Evolutionary conservation across 495 filamentous ascomycete genomes (phyloP), one percentile per base, ranked within the genome.

Genomic region (Penicillium nucicola): DNA sequence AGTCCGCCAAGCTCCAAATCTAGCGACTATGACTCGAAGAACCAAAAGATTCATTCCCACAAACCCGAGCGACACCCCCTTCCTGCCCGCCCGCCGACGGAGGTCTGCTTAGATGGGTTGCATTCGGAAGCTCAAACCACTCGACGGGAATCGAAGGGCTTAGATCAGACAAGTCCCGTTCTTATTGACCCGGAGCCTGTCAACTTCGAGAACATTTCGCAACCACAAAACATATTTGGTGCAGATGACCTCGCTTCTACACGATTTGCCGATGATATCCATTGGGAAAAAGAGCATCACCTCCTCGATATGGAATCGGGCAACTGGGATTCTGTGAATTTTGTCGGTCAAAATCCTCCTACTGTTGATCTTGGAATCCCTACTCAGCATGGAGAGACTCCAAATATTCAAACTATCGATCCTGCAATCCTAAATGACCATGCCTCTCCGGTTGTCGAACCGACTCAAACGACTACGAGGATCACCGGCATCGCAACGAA

Each of bases 61-160:
- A n/a, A 40, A 13, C 38, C 28, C 38, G 14, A 42, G 14, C 15
- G 40, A 17, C 43, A 52, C 41, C 48, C 48, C 7, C 54, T 57
- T 48, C 54, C 54, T n/a, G 15, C 31, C 12, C 43, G 43, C 14
- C 54, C 48, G 7, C 54, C 43, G 6, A 33, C 44, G 5, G 37
- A 57, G 33, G 48, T 52, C 13, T 57, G 43, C 33, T 48, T 57
- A 11, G 45, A 53, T 49, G 40, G 34, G 12, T 19, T 34, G 12
- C 17, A 52, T 10, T 48, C 40, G 18, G 35, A 38, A 10, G 20
- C 32, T 42, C 48, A 34, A 43, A 39, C 39, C 6, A 40, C 23
- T 43, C 54, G 14, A 25, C 12, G 14, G 18, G 40, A 52, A 15
- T 33, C 32, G 12, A 41, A 45, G 10, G 32, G 14, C 11, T 17